phyloP scores from a whole-genome alignment of 495 filamentous ascomycete species.

The Aspergillus funiculosus region DNA sequence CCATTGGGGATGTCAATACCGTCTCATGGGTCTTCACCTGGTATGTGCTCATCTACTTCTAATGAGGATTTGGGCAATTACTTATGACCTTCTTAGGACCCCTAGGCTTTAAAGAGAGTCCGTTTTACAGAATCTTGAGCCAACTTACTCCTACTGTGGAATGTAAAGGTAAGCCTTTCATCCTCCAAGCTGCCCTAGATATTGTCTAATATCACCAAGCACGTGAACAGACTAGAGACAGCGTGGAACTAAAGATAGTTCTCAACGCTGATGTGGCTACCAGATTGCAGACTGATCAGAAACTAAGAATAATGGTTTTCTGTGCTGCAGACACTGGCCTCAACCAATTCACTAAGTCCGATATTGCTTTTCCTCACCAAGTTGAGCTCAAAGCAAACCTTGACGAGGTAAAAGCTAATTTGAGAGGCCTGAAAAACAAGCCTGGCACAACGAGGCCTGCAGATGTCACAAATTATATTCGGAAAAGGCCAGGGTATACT shows the following conservation, averaged over 20 bases:
- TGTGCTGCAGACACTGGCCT: conserved; percentile 59
- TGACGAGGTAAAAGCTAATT: conserved; percentile 79
- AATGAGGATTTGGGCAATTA: background rate
- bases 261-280: conserved; percentile 43
- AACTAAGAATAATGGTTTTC: conserved; percentile 70
- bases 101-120: conserved; percentile 64
- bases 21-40: conserved; percentile 31
- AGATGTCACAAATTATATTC: conserved; percentile 75
- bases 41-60: conserved; percentile 14
- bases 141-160: conserved; percentile 56
- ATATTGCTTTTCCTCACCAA: conserved; percentile 86
- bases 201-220: conserved; percentile 26
- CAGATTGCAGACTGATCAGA: conserved; percentile 46
- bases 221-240: conserved; percentile 49
- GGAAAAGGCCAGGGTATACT: conserved; percentile 58
- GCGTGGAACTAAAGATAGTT: conserved; percentile 48
- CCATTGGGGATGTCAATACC: conserved; percentile 27
- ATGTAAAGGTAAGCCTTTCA: conserved; percentile 58
- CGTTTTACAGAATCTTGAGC: conserved; percentile 63
- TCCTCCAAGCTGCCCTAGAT: background rate
- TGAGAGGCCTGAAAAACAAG: conserved; percentile 90
- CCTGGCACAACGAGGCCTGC: conserved; percentile 88
- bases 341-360: conserved; percentile 51
- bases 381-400: conserved; percentile 87
- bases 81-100: conserved; percentile 30